These are phyloP conservation scores for Kokia cookei DNA, from an alignment of 441 rosid genomes.

Conservation along the genomic window DNA sequence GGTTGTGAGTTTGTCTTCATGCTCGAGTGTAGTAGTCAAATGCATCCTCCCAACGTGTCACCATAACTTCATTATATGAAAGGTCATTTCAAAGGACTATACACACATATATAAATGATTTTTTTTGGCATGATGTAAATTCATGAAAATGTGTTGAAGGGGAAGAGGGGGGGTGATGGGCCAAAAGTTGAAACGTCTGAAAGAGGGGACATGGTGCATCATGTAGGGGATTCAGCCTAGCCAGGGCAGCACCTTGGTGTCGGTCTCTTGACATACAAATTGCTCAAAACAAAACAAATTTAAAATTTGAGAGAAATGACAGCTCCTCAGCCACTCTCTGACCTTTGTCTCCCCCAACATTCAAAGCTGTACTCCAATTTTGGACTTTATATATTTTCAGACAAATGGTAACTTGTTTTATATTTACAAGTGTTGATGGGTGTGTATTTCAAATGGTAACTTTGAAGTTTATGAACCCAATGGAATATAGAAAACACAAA, in stretches of 20 bases:
- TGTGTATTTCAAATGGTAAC: too few relatives aligned
- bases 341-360: conserved; percentile 27
- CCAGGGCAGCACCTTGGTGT: conserved; percentile 47
- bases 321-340: conserved; percentile 27
- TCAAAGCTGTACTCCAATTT: conserved; percentile 35
- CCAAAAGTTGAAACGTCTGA: conserved; percentile 1
- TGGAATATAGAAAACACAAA: too few relatives aligned
- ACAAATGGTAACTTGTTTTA: not conserved
- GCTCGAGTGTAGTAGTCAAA: conserved; percentile 8
- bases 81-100: conserved; percentile 25
- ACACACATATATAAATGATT: not conserved
- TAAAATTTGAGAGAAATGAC: conserved; percentile 29
- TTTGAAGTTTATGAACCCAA: too few relatives aligned
- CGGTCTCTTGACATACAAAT: conserved; percentile 40
- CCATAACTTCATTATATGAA: conserved; percentile 19
- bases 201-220: conserved; percentile 36
- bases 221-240: conserved; percentile 44
- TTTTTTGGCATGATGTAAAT: not conserved
- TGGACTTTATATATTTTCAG: not conserved
- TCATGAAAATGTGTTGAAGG: not conserved
- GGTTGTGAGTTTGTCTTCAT: conserved; percentile 11
- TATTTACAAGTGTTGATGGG: too few relatives aligned
- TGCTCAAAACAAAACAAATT: conserved; percentile 23
- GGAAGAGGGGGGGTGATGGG: conserved; percentile 6
- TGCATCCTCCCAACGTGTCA: conserved; percentile 30